Percentiles rank a stretch among this genome's conserved stretches.
Evolutionary conservation across 805 yeast genomes (phyloP).

Genomic region (Spathaspora sp.): DNA sequence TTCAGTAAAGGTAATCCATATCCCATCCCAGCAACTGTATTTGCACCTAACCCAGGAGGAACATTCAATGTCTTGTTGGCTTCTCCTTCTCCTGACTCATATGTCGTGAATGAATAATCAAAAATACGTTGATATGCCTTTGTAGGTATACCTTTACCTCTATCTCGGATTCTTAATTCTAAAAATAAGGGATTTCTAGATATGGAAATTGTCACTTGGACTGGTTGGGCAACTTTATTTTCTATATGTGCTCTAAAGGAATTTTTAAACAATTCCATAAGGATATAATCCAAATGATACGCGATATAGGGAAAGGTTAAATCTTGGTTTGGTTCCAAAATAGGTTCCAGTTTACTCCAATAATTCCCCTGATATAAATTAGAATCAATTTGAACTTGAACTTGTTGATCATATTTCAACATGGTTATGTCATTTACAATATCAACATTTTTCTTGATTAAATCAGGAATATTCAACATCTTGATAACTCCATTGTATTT

Average conservation of each 20-base stretch:
- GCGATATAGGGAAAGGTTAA: conserved; percentile 73
- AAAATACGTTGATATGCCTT: conserved; percentile 64
- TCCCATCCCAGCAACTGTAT: conserved; percentile 89
- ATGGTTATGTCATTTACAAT: conserved; percentile 81
- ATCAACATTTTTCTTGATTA: conserved; percentile 62
- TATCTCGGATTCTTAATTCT: conserved; percentile 76
- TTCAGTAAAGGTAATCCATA: conserved; percentile 86
- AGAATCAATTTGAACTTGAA: conserved; percentile 54
- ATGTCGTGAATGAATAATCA: conserved; percentile 85
- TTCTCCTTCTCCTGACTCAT: conserved; percentile 55
- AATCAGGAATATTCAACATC: conserved; percentile 57
- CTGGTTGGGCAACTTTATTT: conserved; percentile 40
- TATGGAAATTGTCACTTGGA: conserved; percentile 35
- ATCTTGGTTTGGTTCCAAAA: conserved; percentile 33
- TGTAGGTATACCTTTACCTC: conserved; percentile 85
- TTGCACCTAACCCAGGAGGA: conserved; percentile 69
- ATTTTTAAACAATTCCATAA: conserved; percentile 84
- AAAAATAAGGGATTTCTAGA: conserved; percentile 38
- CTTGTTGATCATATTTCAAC: conserved; percentile 76
- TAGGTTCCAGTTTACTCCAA: conserved; percentile 27
- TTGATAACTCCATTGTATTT: conserved; percentile 55
- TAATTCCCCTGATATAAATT: conserved; percentile 24
- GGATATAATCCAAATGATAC: conserved; percentile 80
- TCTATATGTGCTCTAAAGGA: conserved; percentile 88
- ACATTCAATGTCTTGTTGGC: conserved; percentile 59